A percentile compares a stretch with the other conserved stretches of the same genome.
Evolutionary conservation across 2,329 filamentous ascomycete genomes (phyloP).

Genomic region (Aspergillaceae sp.): DNA sequence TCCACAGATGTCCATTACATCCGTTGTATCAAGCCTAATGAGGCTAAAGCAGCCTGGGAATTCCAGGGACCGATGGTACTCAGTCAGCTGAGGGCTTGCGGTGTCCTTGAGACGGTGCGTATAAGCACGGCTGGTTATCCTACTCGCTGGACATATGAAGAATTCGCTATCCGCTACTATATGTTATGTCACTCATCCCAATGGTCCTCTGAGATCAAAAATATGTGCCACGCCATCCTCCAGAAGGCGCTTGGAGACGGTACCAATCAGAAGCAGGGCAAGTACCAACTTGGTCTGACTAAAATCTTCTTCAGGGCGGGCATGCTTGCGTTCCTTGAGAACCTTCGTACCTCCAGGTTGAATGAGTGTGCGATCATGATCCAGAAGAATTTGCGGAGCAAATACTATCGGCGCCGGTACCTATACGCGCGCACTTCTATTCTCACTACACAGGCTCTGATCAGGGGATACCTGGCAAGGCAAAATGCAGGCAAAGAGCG

Average conservation of each 20-base stretch:
- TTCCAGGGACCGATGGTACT: conserved; percentile 99
- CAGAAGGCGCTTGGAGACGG: conserved; percentile 76
- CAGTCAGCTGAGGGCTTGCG: conserved; percentile 91
- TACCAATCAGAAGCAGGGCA: conserved; percentile 68
- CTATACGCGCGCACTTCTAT: conserved; percentile 77
- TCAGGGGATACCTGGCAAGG: conserved; percentile 69
- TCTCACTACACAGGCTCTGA: conserved; percentile 67
- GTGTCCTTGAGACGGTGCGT: conserved; percentile 95
- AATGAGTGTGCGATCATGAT: conserved; percentile 96
- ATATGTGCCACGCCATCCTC: conserved; percentile 90
- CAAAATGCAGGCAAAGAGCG: conserved; percentile 71
- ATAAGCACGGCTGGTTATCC: conserved; percentile 97
- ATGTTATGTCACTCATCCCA: conserved; percentile 85
- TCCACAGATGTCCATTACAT: conserved; percentile 99
- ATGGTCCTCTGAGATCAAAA: conserved; percentile 88
- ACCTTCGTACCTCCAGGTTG: conserved; percentile 77
- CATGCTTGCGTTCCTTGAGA: conserved; percentile 97
- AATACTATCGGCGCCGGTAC: conserved; percentile 89
- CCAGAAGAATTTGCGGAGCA: conserved; percentile 92
- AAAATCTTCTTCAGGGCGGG: conserved; percentile 99
- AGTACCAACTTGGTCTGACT: conserved; percentile 93
- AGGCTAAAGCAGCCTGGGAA: conserved; percentile 92
- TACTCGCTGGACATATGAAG: conserved; percentile 96
- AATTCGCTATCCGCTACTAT: conserved; percentile 95
- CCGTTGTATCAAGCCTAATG: conserved; percentile 97